phyloP scores from a whole-genome alignment of 352 stramenopile genomes.

The Phytophthora rubi region DNA sequence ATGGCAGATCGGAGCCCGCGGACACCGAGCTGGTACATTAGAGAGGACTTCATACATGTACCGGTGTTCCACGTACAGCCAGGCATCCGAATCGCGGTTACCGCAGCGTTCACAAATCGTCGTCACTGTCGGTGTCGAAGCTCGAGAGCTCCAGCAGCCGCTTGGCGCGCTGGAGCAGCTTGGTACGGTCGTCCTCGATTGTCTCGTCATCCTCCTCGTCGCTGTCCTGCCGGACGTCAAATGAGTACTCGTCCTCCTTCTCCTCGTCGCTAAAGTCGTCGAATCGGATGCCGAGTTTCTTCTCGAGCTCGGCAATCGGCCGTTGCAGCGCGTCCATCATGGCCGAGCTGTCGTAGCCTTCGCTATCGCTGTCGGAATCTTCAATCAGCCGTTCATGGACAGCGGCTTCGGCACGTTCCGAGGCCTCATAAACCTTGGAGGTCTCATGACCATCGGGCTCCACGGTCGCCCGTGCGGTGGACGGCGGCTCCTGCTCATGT shows the following conservation, averaged over 20 bases:
- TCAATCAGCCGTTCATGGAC: background rate
- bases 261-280: constrained; percentile 68
- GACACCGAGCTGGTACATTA: background rate
- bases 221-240: constrained; percentile 41
- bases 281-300: constrained; percentile 71
- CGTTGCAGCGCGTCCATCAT: constrained; percentile 52
- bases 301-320: constrained; percentile 75
- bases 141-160: constrained; percentile 54
- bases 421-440: background rate
- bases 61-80: background rate
- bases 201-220: constrained; percentile 50
- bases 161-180: constrained; percentile 58
- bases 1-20: constrained; percentile 9
- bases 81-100: background rate
- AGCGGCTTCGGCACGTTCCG: background rate
- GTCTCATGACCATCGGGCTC: background rate
- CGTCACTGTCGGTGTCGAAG: constrained; percentile 51
- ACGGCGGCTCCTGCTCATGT: background rate
- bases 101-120: constrained; percentile 31
- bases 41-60: background rate
- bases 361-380: constrained; percentile 24
- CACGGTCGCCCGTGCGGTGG: background rate
- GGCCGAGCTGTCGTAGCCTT: constrained; percentile 30
- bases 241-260: constrained; percentile 47
- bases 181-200: constrained; percentile 60